These are phyloP conservation scores for Pythium utonaiense DNA, from an alignment of 352 stramenopile species.

Conservation along the genomic window DNA sequence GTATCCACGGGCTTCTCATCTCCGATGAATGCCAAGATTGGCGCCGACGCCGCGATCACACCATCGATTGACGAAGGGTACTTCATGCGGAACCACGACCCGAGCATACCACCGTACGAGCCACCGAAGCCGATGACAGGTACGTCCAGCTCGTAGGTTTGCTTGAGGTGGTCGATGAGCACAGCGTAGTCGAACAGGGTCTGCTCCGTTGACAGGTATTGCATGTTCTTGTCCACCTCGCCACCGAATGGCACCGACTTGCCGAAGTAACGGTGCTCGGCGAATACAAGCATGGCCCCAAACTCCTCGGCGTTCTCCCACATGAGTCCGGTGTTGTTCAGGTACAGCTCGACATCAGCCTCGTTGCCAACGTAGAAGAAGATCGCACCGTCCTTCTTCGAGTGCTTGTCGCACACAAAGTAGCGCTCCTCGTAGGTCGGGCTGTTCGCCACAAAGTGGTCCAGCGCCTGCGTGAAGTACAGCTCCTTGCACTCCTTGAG, in stretches of 20 bases:
- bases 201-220: slow-evolving; percentile 84
- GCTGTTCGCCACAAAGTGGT: slow-evolving; percentile 62
- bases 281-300: slow-evolving; percentile 92
- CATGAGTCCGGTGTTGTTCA: slow-evolving; percentile 96
- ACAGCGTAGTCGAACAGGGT: slow-evolving; percentile 88
- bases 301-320: slow-evolving; percentile 93
- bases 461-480: slow-evolving; percentile 71
- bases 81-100: slow-evolving; percentile 90
- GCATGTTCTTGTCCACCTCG: slow-evolving; percentile 50
- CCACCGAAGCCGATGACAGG: slow-evolving; percentile 91
- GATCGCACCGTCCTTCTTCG: slow-evolving; percentile 62
- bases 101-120: slow-evolving; percentile 93
- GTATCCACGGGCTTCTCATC: slow-evolving; percentile 61
- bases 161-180: slow-evolving; percentile 52
- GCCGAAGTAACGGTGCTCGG: slow-evolving; percentile 96
- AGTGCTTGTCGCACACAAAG: slow-evolving; percentile 85
- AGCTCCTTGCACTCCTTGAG: slow-evolving; percentile 60
- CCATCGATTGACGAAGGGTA: slow-evolving; percentile 89
- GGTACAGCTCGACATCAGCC: slow-evolving; percentile 91
- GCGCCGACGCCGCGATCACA: slow-evolving; percentile 89
- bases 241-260: slow-evolving; percentile 82
- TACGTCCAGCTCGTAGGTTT: slow-evolving; percentile 40
- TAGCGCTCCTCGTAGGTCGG: slow-evolving; percentile 83
- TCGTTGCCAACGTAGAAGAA: slow-evolving; percentile 97
- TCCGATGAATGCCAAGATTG: slow-evolving; percentile 72